Evolutionary conservation across 768 basidiomycete species (phyloP).

Genomic region (Suillus sp.): DNA sequence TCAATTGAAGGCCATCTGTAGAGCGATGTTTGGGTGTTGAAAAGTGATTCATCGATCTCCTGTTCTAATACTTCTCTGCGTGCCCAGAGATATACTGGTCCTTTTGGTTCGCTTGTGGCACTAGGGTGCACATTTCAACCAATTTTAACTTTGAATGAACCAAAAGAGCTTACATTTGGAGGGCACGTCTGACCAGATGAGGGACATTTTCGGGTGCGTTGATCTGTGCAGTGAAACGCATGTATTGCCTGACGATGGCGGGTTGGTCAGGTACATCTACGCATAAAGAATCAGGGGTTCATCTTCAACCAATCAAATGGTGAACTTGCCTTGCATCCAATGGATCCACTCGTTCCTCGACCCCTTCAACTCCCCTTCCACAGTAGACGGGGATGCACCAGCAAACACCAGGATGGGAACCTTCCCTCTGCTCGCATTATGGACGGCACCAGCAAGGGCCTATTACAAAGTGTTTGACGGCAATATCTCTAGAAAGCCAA

Average conservation of each 20-base stretch:
- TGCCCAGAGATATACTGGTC: slow-evolving; percentile 75
- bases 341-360: slow-evolving; percentile 74
- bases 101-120: slow-evolving; percentile 69
- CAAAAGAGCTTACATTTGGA: slow-evolving; percentile 56
- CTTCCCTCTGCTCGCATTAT: slow-evolving; percentile 65
- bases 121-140: slow-evolving; percentile 34
- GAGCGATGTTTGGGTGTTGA: slow-evolving; percentile 33
- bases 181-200: slow-evolving; percentile 53
- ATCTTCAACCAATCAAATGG: neutral
- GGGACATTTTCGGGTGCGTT: slow-evolving; percentile 53
- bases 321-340: slow-evolving; percentile 61
- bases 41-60: slow-evolving; percentile 45
- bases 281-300: neutral
- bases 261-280: slow-evolving; percentile 73
- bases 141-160: neutral
- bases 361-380: slow-evolving; percentile 58
- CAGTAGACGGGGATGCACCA: slow-evolving; percentile 64
- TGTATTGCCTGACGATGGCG: slow-evolving; percentile 73
- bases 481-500: neutral
- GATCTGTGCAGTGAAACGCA: slow-evolving; percentile 66
- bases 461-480: slow-evolving; percentile 24
- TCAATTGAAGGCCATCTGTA: slow-evolving; percentile 57
- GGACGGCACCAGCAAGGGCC: slow-evolving; percentile 70
- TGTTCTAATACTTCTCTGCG: slow-evolving; percentile 73
- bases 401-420: slow-evolving; percentile 72